These are phyloP conservation scores for Panicum miliaceum DNA, from an alignment of 176 grass and related monocot genomes.

Conservation along the genomic window DNA sequence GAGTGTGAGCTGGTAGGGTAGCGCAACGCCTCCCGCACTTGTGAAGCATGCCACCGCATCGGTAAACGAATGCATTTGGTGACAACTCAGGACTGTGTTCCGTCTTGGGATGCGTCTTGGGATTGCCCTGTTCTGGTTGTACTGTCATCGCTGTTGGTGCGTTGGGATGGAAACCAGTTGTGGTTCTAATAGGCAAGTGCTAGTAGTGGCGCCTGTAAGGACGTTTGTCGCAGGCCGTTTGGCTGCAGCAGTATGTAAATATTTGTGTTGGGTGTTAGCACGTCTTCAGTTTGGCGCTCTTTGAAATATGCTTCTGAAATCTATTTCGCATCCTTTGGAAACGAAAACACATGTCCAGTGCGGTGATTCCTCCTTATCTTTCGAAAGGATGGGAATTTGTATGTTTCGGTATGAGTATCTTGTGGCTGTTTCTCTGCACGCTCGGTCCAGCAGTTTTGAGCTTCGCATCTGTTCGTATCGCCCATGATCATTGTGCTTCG, in stretches of 20 bases:
- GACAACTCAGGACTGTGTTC: background rate
- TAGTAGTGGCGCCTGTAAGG: background rate
- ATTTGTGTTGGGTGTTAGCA: background rate
- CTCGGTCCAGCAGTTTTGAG: background rate
- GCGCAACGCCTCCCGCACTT: conserved; percentile 10
- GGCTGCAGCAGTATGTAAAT: conserved; percentile 6
- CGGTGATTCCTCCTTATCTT: background rate
- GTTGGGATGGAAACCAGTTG: background rate
- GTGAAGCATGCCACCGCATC: background rate
- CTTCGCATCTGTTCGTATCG: conserved; percentile 14
- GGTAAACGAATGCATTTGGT: background rate
- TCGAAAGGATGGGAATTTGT: background rate
- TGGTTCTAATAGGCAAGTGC: background rate
- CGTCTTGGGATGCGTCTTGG: conserved; percentile 37
- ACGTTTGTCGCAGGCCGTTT: background rate
- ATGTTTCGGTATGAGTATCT: background rate
- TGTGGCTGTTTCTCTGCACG: background rate
- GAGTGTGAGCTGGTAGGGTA: background rate
- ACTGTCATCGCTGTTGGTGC: background rate
- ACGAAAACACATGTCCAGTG: too few relatives aligned
- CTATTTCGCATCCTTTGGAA: background rate
- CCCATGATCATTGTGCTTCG: conserved; percentile 34
- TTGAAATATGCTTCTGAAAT: background rate
- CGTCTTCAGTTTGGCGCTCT: background rate
- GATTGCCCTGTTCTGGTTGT: background rate